Conservation (phyloP, 371 early-diverging fungal species). For the Apophysomyces ossiformis region DNA sequence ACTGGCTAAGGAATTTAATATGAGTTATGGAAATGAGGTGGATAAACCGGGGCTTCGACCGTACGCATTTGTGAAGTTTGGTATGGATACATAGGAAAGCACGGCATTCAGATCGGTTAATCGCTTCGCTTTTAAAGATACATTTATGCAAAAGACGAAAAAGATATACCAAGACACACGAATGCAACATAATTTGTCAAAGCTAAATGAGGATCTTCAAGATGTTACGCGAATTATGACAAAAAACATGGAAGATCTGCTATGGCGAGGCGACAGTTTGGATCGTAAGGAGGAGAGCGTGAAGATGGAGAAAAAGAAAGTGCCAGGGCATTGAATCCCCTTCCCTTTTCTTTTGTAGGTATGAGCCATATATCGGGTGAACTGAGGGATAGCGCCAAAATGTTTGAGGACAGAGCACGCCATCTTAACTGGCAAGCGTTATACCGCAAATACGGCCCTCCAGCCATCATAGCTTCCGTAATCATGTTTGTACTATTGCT, state of each 20-base stretch:
- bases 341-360: slow-evolving; percentile 14
- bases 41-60: slow-evolving; percentile 88
- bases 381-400: slow-evolving; percentile 56
- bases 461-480: slow-evolving; percentile 74
- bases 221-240: slow-evolving; percentile 98
- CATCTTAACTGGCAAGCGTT: slow-evolving; percentile 86
- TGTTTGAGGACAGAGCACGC: slow-evolving; percentile 67
- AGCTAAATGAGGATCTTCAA: slow-evolving; percentile 93
- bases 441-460: slow-evolving; percentile 95
- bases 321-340: neutral
- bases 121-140: slow-evolving; percentile 61
- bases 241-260: slow-evolving; percentile 95
- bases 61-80: slow-evolving; percentile 96
- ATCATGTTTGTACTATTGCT: slow-evolving; percentile 84
- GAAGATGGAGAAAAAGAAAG: too few species aligned
- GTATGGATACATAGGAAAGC: slow-evolving; percentile 42
- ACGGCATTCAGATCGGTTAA: neutral
- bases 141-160: slow-evolving; percentile 96
- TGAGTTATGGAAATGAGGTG: slow-evolving; percentile 89
- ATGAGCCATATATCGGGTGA: slow-evolving; percentile 60
- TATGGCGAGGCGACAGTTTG: slow-evolving; percentile 90
- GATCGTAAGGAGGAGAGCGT: slow-evolving; percentile 59
- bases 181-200: slow-evolving; percentile 90
- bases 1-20: slow-evolving; percentile 91
- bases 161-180: slow-evolving; percentile 94